Conservation (phyloP, 179 eudicot genomes). For the Vitellaria paradoxa region DNA sequence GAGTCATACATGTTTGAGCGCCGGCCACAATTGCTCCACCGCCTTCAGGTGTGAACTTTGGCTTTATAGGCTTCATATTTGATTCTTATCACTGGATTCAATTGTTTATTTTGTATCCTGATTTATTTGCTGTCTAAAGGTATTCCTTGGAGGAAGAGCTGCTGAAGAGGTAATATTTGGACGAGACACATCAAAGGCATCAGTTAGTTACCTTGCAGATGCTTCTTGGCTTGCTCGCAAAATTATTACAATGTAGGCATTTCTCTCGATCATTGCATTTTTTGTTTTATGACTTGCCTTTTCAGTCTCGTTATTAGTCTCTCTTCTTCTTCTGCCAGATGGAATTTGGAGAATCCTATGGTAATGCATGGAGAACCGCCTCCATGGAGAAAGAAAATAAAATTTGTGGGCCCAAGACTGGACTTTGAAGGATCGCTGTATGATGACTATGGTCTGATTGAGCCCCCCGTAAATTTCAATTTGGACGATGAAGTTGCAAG, state of each 20-base stretch:
- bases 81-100: not conserved
- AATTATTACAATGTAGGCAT: constrained; percentile 72
- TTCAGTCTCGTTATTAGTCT: not conserved
- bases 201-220: constrained; percentile 91
- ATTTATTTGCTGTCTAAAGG: constrained; percentile 35
- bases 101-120: constrained; percentile 5
- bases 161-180: constrained; percentile 95
- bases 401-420: constrained; percentile 82
- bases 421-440: constrained; percentile 90
- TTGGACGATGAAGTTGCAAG: constrained; percentile 71
- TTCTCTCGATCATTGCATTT: constrained; percentile 9
- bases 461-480: constrained; percentile 68
- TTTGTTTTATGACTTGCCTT: constrained; percentile 3
- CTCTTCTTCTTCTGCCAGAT: constrained; percentile 37
- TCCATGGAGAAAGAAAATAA: constrained; percentile 66
- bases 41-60: constrained; percentile 69
- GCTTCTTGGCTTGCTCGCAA: constrained; percentile 99
- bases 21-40: constrained; percentile 80
- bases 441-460: constrained; percentile 53
- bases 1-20: constrained; percentile 82
- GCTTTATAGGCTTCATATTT: not conserved
- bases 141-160: constrained; percentile 92
- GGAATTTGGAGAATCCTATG: constrained; percentile 94
- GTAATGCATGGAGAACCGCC: constrained; percentile 89
- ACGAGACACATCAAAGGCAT: constrained; percentile 80